phyloP scores from a whole-genome alignment of 495 filamentous ascomycete species.

The Aspergillus diversus region DNA sequence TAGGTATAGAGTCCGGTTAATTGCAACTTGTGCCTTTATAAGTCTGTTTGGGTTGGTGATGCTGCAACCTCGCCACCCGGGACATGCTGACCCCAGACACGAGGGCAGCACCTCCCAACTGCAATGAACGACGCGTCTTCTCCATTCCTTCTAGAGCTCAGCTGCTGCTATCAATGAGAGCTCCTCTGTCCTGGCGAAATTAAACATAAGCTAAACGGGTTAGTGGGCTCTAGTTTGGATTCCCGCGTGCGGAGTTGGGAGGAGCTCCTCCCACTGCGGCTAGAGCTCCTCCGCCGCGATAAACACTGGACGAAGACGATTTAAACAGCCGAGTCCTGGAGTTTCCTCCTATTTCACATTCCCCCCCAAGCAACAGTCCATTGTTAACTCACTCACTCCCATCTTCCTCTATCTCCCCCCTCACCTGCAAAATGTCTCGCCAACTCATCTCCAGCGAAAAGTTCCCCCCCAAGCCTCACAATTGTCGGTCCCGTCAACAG shows the following conservation, averaged over 20 bases:
- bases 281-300: slow-evolving; percentile 14
- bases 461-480: slow-evolving; percentile 46
- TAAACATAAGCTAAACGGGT: neutral
- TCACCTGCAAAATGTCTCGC: slow-evolving; percentile 37
- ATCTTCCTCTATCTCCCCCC: neutral
- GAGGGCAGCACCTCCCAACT: neutral
- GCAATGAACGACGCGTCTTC: neutral
- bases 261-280: slow-evolving; percentile 2
- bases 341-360: neutral
- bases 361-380: neutral
- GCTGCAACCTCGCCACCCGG: too few species aligned
- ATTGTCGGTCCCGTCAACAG: slow-evolving; percentile 34
- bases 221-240: neutral
- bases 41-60: too few species aligned
- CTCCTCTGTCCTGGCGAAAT: neutral
- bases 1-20: too few species aligned
- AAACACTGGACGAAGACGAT: neutral
- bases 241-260: neutral
- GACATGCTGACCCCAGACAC: too few species aligned
- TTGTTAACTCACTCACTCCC: neutral
- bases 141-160: neutral
- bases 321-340: neutral
- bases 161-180: slow-evolving; percentile 6
- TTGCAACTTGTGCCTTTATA: too few species aligned
- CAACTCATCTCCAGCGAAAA: slow-evolving; percentile 47